Conservation (phyloP, 345 rosid genomes). For the Salix exigua region DNA sequence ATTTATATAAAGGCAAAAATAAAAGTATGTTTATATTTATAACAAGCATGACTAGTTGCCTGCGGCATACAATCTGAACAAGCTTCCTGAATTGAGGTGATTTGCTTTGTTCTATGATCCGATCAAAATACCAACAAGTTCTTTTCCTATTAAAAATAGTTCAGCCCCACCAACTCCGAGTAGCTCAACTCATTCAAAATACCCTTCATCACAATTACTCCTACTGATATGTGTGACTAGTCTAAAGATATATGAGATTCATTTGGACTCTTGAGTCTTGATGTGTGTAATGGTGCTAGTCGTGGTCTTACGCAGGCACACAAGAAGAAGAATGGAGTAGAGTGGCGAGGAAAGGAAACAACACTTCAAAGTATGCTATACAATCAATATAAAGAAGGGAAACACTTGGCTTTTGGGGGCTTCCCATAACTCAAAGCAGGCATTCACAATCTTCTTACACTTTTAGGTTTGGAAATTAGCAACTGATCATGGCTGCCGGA, state of each 20-base stretch:
- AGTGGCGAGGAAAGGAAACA: neutral
- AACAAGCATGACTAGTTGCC: too few relatives aligned
- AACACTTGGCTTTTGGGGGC: constrained; percentile 17
- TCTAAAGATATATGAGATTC: neutral
- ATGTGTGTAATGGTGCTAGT: neutral
- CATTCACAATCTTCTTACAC: neutral
- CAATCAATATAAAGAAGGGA: neutral
- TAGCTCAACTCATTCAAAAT: too few relatives aligned
- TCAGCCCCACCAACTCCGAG: too few relatives aligned
- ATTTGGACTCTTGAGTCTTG: neutral
- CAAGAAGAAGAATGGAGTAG: constrained; percentile 12
- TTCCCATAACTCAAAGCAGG: constrained; percentile 20
- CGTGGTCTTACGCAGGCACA: constrained; percentile 12
- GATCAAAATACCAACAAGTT: too few relatives aligned
- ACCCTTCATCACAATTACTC: too few relatives aligned
- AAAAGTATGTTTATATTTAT: too few relatives aligned
- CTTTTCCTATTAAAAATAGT: too few relatives aligned
- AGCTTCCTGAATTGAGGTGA: too few relatives aligned
- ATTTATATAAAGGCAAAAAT: too few relatives aligned
- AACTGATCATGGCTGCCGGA: constrained; percentile 17
- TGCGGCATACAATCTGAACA: too few relatives aligned
- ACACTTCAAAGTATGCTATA: constrained; percentile 4
- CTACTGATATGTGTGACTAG: too few relatives aligned
- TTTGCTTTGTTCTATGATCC: too few relatives aligned
- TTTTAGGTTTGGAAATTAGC: neutral